Base-by-base conservation (phyloP, 768 basidiomycete species). In the Lepiota venenata region DNA sequence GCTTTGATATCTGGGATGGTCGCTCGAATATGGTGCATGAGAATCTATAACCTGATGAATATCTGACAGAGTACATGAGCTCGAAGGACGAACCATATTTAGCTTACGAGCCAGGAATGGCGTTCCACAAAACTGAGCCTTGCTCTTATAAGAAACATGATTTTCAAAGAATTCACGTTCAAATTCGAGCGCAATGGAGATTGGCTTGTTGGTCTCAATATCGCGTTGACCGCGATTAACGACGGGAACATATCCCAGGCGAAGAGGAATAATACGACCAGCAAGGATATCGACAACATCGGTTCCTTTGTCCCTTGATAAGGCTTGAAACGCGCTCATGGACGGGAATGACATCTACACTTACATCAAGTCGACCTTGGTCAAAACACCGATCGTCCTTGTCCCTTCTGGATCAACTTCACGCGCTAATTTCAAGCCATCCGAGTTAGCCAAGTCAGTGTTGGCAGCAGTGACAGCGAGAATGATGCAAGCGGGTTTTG, bases 201-300 rank as follows among this genome's bases (percentile, higher is more conserved):
- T 99, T 15, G 91, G 71, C 69, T 96, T 97, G 60, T 84, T 84
- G 11, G 78, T 73, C 59, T 99, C 97, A 60, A 99, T 99, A 69
- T 99, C 97, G 45, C 94, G 85, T 68, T 98, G 97, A 36, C 96
- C 95, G 67, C 97, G 85, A 70, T 99, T 99, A 64, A 99, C 97
- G 8, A 99, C 97, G 9, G 97, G 97, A 2, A 98, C 97, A 66
- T 98, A 99, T 48, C 97, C 97, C 39, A 99, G 74, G 55, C 97
- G 87, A 36, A 99, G 80, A 46, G 96, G 97, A 65, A 98, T 98
- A 61, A 99, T 85, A 47, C 97, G 85, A 8, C 97, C 96, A 3
- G 97, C 97, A 45, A 99, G 84, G 67, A 99, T 98, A 70, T 99
- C 97, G 25, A 99, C 94, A 35, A 99, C 97, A 68, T 99, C 96